phyloP scores from a whole-genome alignment of 2,329 filamentous ascomycete species.

The Fusarium clavum region DNA sequence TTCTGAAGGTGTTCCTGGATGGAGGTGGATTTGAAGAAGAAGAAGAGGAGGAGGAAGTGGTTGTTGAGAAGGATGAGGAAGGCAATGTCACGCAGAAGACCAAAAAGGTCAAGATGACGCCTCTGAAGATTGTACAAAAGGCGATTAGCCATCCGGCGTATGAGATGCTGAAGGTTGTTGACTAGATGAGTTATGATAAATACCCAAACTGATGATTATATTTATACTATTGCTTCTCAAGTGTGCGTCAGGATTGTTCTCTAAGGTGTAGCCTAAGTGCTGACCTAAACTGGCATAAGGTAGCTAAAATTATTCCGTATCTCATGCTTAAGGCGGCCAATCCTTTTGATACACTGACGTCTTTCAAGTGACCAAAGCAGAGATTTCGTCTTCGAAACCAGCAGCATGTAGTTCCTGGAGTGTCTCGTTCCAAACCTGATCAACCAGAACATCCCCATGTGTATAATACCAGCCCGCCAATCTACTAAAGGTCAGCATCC shows the following conservation, averaged over 20 bases:
- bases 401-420: conserved; percentile 21
- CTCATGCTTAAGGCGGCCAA: too few relatives aligned
- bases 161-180: conserved; percentile 65
- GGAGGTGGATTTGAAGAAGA: conserved; percentile 59
- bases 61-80: conserved; percentile 48
- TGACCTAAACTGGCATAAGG: too few relatives aligned
- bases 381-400: conserved; percentile 41
- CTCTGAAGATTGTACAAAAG: conserved; percentile 59
- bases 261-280: too few relatives aligned
- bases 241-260: too few relatives aligned
- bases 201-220: conserved; percentile 30
- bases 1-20: conserved; percentile 69
- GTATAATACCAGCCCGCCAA: conserved; percentile 34
- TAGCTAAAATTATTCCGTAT: too few relatives aligned
- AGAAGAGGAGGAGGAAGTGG: conserved; percentile 52
- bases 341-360: too few relatives aligned
- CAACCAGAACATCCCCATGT: conserved; percentile 19
- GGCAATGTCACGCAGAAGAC: conserved; percentile 25
- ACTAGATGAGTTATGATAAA: conserved; percentile 52
- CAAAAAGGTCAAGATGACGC: conserved; percentile 57
- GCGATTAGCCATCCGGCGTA: conserved; percentile 66
- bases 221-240: neutral
- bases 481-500: conserved; percentile 1
- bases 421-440: conserved; percentile 37
- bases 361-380: neutral